phyloP scores from a whole-genome alignment of 805 yeast genomes.

The Candida adriatica region DNA sequence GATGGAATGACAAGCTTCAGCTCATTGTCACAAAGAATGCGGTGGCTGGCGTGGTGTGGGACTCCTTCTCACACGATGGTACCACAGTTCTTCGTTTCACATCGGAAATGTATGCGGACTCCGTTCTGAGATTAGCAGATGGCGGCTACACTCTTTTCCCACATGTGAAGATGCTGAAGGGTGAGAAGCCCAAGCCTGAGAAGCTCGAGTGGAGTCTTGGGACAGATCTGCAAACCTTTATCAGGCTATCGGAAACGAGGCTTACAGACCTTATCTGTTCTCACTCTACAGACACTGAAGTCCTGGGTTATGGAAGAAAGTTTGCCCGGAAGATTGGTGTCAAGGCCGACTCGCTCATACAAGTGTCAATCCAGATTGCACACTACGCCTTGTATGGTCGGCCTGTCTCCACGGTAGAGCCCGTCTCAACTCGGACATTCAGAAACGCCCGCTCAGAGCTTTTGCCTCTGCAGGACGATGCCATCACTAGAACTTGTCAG shows the following conservation, averaged over 20 bases:
- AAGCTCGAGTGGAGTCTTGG: slow-evolving; percentile 32
- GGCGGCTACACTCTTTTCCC: slow-evolving; percentile 40
- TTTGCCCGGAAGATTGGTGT: slow-evolving; percentile 73
- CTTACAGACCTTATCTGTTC: slow-evolving; percentile 75
- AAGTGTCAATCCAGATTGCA: slow-evolving; percentile 84
- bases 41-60: slow-evolving; percentile 87
- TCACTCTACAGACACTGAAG: slow-evolving; percentile 72
- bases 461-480: slow-evolving; percentile 55
- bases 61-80: slow-evolving; percentile 88
- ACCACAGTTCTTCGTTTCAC: slow-evolving; percentile 85
- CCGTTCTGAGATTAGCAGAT: slow-evolving; percentile 80
- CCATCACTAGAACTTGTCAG: slow-evolving; percentile 47
- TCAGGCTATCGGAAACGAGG: slow-evolving; percentile 84
- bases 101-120: slow-evolving; percentile 84
- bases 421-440: slow-evolving; percentile 72
- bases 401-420: slow-evolving; percentile 84
- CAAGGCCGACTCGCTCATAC: slow-evolving; percentile 86
- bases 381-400: slow-evolving; percentile 88
- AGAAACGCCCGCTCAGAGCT: slow-evolving; percentile 65
- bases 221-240: slow-evolving; percentile 31
- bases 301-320: slow-evolving; percentile 71
- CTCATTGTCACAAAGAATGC: slow-evolving; percentile 78
- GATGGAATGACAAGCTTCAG: slow-evolving; percentile 90
- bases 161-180: slow-evolving; percentile 23
- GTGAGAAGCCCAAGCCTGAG: slow-evolving; percentile 14